These are phyloP conservation scores for Amanita subjunquillea DNA, from an alignment of 768 basidiomycete genomes.

Conservation along the genomic window DNA sequence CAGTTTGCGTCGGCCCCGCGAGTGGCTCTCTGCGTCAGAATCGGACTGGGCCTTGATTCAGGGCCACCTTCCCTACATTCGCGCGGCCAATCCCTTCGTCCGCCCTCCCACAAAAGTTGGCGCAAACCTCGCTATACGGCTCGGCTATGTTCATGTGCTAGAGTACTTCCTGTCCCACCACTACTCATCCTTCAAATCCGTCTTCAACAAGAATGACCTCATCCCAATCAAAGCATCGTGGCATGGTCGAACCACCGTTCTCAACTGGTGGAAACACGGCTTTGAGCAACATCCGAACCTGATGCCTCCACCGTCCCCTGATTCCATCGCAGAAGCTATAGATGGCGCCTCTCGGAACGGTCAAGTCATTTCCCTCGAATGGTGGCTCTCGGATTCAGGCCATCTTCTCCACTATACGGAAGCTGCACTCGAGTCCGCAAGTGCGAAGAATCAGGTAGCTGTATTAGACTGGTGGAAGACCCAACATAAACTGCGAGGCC, in stretches of 20 bases:
- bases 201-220: conserved; percentile 49
- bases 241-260: conserved; percentile 60
- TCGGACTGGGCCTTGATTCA: conserved; percentile 69
- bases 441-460: conserved; percentile 63
- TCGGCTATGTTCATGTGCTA: conserved; percentile 69
- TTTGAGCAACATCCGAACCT: conserved; percentile 51
- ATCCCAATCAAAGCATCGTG: conserved; percentile 73
- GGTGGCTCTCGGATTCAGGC: conserved; percentile 62
- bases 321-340: conserved; percentile 57
- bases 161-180: conserved; percentile 62
- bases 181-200: conserved; percentile 49
- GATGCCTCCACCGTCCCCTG: conserved; percentile 41
- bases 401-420: conserved; percentile 68
- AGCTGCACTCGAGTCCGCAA: conserved; percentile 70
- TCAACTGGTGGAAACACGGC: conserved; percentile 75
- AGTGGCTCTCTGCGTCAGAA: conserved; percentile 62
- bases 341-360: conserved; percentile 75
- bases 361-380: conserved; percentile 63
- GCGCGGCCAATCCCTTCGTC: conserved; percentile 42
- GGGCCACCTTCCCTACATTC: conserved; percentile 48
- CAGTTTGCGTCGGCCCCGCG: conserved; percentile 48
- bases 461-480: conserved; percentile 81
- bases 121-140: conserved; percentile 55
- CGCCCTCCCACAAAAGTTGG: conserved; percentile 63
- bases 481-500: conserved; percentile 33